Percentiles rank a stretch among this genome's conserved stretches.
These are phyloP conservation scores for Phytopythium cucurbitacearum DNA, from an alignment of 352 stramenopile genomes.

Conservation along the genomic window DNA sequence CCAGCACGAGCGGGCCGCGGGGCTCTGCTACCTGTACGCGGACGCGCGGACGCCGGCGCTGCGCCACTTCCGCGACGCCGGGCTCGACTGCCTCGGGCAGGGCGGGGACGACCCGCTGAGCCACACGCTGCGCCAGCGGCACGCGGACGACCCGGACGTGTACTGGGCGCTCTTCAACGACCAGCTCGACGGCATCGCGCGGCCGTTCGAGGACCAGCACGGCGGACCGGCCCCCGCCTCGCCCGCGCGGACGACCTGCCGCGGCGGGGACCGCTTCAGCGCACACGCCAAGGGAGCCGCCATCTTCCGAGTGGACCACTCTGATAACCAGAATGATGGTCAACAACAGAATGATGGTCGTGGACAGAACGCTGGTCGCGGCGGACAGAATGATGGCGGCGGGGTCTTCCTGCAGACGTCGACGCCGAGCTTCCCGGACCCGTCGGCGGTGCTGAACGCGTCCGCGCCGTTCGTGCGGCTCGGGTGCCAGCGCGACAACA, in stretches of 20 bases:
- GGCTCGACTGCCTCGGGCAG: conserved; percentile 76
- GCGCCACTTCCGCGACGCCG: conserved; percentile 61
- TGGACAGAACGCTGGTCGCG: background rate
- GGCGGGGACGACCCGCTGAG: conserved; percentile 69
- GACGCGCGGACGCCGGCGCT: conserved; percentile 46
- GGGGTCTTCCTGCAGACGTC: conserved; percentile 76
- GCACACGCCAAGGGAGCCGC: conserved; percentile 73
- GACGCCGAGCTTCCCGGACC: conserved; percentile 74
- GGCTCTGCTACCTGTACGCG: conserved; percentile 79
- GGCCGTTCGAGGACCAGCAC: conserved; percentile 13
- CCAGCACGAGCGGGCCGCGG: conserved; percentile 26
- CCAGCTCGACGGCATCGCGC: conserved; percentile 67
- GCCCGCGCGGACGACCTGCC: conserved; percentile 27
- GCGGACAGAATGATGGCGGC: conserved; percentile 16
- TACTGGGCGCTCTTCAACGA: conserved; percentile 84
- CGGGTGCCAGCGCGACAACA: conserved; percentile 73
- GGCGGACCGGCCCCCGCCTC: too few species aligned
- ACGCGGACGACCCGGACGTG: background rate
- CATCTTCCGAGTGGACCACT: conserved; percentile 26
- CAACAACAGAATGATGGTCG: too few species aligned
- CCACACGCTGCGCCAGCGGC: conserved; percentile 57
- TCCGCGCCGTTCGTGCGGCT: conserved; percentile 48
- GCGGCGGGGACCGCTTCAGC: conserved; percentile 49
- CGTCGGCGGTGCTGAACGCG: conserved; percentile 16
- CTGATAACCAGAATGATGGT: too few species aligned